Percentiles rank a stretch among this genome's conserved stretches.
Conservation (phyloP, 208 protist species). For the Acanthamoeba royreba region DNA sequence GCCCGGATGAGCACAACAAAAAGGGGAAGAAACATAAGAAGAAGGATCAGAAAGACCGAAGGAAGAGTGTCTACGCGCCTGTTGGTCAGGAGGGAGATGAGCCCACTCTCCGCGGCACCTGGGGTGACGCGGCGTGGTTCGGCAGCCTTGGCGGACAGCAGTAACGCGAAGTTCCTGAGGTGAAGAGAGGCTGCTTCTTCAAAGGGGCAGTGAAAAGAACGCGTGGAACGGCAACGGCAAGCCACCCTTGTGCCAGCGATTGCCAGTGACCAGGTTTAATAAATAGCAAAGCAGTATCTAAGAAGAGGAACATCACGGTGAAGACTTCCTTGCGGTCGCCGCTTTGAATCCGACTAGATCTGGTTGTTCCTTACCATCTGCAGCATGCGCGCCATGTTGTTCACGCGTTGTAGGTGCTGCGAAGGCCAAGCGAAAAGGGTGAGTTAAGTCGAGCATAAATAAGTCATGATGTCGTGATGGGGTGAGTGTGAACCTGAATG, state of each 20-base stretch:
- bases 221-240: too few species aligned
- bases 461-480: neutral
- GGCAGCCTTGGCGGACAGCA: neutral
- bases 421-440: neutral
- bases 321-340: too few species aligned
- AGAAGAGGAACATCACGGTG: too few species aligned
- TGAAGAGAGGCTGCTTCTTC: too few species aligned
- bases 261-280: too few species aligned
- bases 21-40: neutral
- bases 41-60: neutral
- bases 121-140: neutral
- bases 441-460: neutral
- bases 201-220: too few species aligned
- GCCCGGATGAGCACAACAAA: neutral
- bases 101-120: neutral
- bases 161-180: too few species aligned
- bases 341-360: too few species aligned
- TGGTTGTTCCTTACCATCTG: slow-evolving; percentile 42
- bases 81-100: neutral
- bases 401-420: slow-evolving; percentile 27
- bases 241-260: too few species aligned
- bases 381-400: slow-evolving; percentile 40
- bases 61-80: neutral
- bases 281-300: too few species aligned
- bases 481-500: neutral